Evolutionary conservation across 768 basidiomycete genomes (phyloP).

Genomic region (Brasilioporus rufonigricans): DNA sequence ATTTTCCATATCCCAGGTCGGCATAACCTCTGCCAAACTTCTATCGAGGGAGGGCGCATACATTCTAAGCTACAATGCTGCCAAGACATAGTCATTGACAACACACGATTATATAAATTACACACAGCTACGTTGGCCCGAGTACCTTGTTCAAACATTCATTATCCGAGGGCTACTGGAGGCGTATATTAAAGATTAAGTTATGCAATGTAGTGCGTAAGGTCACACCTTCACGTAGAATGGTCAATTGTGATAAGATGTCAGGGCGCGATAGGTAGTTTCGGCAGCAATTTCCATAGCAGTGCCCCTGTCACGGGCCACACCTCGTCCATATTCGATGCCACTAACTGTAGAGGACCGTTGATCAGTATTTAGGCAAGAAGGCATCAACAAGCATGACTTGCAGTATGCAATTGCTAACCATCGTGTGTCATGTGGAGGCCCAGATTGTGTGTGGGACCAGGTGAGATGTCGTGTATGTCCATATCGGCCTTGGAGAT

Average conservation of each 20-base stretch:
- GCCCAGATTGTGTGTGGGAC: slow-evolving; percentile 18
- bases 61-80: too few relatives aligned
- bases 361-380: background rate
- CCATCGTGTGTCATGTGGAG: slow-evolving; percentile 27
- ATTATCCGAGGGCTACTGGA: too few relatives aligned
- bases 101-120: too few relatives aligned
- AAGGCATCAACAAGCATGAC: background rate
- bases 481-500: slow-evolving; percentile 31
- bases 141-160: too few relatives aligned
- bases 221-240: too few relatives aligned
- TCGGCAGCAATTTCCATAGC: slow-evolving; percentile 33
- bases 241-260: slow-evolving; percentile 19
- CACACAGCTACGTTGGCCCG: too few relatives aligned
- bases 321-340: slow-evolving; percentile 26
- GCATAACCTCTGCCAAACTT: too few relatives aligned
- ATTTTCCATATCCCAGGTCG: too few relatives aligned
- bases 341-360: slow-evolving; percentile 19
- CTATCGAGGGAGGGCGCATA: too few relatives aligned
- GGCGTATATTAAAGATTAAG: too few relatives aligned
- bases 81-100: too few relatives aligned
- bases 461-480: slow-evolving; percentile 28
- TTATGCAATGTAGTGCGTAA: too few relatives aligned
- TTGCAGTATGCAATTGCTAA: slow-evolving; percentile 25
- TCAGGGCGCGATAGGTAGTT: slow-evolving; percentile 22
- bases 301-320: slow-evolving; percentile 25